Evolutionary conservation across 2,329 filamentous ascomycete species (phyloP), one percentile per base, ranked within the genome.

Genomic region (Ilyonectria sp.): DNA sequence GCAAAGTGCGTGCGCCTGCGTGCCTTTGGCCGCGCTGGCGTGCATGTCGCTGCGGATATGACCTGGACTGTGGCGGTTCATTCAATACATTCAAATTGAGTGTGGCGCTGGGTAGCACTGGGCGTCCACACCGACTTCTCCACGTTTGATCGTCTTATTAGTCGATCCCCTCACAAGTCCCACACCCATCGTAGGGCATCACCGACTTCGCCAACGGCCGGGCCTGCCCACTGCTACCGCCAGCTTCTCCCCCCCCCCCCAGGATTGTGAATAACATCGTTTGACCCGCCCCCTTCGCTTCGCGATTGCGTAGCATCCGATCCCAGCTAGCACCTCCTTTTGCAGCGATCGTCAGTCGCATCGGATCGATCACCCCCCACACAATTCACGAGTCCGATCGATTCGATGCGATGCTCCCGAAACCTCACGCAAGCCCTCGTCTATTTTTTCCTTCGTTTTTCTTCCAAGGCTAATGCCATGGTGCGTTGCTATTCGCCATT

Each of bases 381-480:
- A 35, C 15, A 37, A 53, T 37, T 31, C 50, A 53, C 29, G 13
- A n/a, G 6, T 6, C 50, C 50, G 50, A 53, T 53, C 50, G 50
- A 43, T 40, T 26, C 17, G 37, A 43, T 40, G 40, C 40, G 40
- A 53, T 53, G 50, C 50, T 53, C 50, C 50, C 50, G 50, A 53
- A 53, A 53, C 50, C 50, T 53, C 50, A 13, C 50, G 31, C 31
- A 35, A 35, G 26, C 31, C 50, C 50, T 35, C 33, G 29, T 33
- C n/a, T 35, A 11, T 13, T 23, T 21, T 21, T 53, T 53, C 31
- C 29, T 19, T 35, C 31, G 33, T 31, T n/a, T 52, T 19, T 35
- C n/a, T 53, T 35, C 31, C 19, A n/a, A 33, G 7, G 15, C n/a
- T 19, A 33, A 33, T 19, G 49, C 49, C 3, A 13, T 33, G 7